Conservation (phyloP, 768 basidiomycete genomes). For the Rubroboletus pulcherrimus region DNA sequence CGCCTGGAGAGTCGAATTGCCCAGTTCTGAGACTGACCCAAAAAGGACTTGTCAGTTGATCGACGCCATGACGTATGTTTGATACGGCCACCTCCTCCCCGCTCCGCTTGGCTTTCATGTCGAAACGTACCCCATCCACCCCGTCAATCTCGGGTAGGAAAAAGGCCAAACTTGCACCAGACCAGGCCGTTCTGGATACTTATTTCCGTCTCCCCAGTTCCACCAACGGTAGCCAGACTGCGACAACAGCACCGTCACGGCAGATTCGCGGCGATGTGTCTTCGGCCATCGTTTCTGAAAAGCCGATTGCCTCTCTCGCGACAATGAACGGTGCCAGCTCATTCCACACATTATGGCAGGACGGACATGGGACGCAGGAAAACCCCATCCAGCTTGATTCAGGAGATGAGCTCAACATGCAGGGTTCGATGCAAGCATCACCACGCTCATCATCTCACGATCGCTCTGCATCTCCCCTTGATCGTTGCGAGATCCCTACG, state of each 20-base stretch:
- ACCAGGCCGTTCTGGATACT: slow-evolving; percentile 22
- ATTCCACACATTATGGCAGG: slow-evolving; percentile 13
- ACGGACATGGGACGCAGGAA: slow-evolving; percentile 24
- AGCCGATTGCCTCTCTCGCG: slow-evolving; percentile 10
- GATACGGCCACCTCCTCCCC: slow-evolving; percentile 7
- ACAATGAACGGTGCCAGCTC: neutral
- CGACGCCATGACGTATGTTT: slow-evolving; percentile 28
- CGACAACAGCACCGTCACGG: slow-evolving; percentile 12
- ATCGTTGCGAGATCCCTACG: slow-evolving; percentile 4
- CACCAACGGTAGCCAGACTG: slow-evolving; percentile 10
- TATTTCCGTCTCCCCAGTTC: slow-evolving; percentile 24
- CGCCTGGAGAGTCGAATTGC: too few relatives aligned
- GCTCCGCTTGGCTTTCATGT: slow-evolving; percentile 15
- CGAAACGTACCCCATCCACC: slow-evolving; percentile 15
- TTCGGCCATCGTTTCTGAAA: slow-evolving; percentile 16
- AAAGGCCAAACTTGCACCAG: slow-evolving; percentile 15
- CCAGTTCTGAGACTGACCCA: slow-evolving; percentile 5
- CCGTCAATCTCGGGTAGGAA: slow-evolving; percentile 16
- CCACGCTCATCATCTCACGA: slow-evolving; percentile 14
- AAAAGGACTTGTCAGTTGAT: slow-evolving; percentile 22
- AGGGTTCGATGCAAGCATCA: slow-evolving; percentile 5
- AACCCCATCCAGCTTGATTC: slow-evolving; percentile 25
- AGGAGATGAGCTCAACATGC: slow-evolving; percentile 12
- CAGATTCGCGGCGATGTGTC: slow-evolving; percentile 13
- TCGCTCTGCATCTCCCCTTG: slow-evolving; percentile 6